Conservation (phyloP, 192 early-diverging fungal species). For the Backusella australiensis region DNA sequence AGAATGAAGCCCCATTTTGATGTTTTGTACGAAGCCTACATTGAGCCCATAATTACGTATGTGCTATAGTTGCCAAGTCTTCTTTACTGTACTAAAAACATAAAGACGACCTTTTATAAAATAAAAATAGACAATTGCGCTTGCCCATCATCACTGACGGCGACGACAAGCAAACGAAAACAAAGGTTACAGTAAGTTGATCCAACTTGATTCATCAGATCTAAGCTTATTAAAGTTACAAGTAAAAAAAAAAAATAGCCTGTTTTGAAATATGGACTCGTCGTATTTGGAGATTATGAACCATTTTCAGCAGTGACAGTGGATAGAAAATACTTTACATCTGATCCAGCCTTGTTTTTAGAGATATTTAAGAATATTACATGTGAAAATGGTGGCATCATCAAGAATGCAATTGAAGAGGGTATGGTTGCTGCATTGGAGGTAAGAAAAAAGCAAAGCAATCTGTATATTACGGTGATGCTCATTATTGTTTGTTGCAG, state of each 20-base stretch:
- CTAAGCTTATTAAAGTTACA: not conserved
- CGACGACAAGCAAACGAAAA: slow-evolving; percentile 45
- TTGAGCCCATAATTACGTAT: slow-evolving; percentile 55
- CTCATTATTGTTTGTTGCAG: slow-evolving; percentile 15
- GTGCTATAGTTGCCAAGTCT: not conserved
- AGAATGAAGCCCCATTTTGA: slow-evolving; percentile 45
- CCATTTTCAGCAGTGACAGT: slow-evolving; percentile 46
- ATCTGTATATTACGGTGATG: not conserved
- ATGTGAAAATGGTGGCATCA: slow-evolving; percentile 53
- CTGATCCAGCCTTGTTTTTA: slow-evolving; percentile 45
- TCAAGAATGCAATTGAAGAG: slow-evolving; percentile 59
- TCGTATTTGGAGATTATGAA: slow-evolving; percentile 55
- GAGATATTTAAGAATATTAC: slow-evolving; percentile 40
- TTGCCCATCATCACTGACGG: slow-evolving; percentile 44
- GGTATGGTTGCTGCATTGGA: slow-evolving; percentile 63
- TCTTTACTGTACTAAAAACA: not conserved
- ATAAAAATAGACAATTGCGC: slow-evolving; percentile 46
- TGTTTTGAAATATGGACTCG: slow-evolving; percentile 52
- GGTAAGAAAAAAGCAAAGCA: slow-evolving; percentile 23
- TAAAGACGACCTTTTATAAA: not conserved
- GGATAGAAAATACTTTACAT: slow-evolving; percentile 49
- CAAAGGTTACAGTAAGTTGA: slow-evolving; percentile 50
- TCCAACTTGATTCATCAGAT: not conserved
- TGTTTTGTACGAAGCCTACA: slow-evolving; percentile 44
- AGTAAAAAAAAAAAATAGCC: slow-evolving; percentile 32